Evolutionary conservation across 352 stramenopile genomes (phyloP).

Genomic region (Pythium rhizo-oryzae): DNA sequence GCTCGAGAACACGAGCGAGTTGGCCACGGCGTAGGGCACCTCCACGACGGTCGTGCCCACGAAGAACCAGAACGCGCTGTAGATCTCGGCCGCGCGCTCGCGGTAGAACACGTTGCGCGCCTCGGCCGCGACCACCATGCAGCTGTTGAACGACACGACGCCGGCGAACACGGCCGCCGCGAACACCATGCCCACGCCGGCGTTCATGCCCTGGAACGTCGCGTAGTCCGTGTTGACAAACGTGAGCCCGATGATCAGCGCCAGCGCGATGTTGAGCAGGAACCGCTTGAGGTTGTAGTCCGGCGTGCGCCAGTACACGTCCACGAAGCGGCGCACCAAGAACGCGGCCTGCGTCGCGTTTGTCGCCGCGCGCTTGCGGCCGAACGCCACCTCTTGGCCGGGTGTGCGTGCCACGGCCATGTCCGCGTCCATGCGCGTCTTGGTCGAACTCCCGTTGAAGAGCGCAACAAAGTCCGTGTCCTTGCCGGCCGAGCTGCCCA

Average conservation of each 20-base stretch:
- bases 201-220: slow-evolving; percentile 34
- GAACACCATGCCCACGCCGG: slow-evolving; percentile 67
- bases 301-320: slow-evolving; percentile 72
- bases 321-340: slow-evolving; percentile 10
- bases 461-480: slow-evolving; percentile 19
- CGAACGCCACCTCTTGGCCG: not conserved
- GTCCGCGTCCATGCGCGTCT: slow-evolving; percentile 19
- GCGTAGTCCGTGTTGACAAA: slow-evolving; percentile 31
- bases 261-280: slow-evolving; percentile 13
- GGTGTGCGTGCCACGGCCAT: too few species aligned
- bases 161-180: slow-evolving; percentile 60
- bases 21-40: slow-evolving; percentile 38
- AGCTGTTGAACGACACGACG: slow-evolving; percentile 20
- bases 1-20: slow-evolving; percentile 30
- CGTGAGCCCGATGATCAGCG: slow-evolving; percentile 51
- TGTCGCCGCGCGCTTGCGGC: slow-evolving; percentile 8
- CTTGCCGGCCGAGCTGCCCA: slow-evolving; percentile 16
- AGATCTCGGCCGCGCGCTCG: slow-evolving; percentile 64
- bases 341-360: slow-evolving; percentile 11
- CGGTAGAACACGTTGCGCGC: slow-evolving; percentile 75
- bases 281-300: slow-evolving; percentile 67
- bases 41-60: slow-evolving; percentile 68
- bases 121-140: slow-evolving; percentile 24
- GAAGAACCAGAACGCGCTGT: slow-evolving; percentile 56
- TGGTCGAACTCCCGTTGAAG: slow-evolving; percentile 6